Evolutionary conservation across 164 flowering plant genomes (phyloP).

Genomic region (Sedum album): DNA sequence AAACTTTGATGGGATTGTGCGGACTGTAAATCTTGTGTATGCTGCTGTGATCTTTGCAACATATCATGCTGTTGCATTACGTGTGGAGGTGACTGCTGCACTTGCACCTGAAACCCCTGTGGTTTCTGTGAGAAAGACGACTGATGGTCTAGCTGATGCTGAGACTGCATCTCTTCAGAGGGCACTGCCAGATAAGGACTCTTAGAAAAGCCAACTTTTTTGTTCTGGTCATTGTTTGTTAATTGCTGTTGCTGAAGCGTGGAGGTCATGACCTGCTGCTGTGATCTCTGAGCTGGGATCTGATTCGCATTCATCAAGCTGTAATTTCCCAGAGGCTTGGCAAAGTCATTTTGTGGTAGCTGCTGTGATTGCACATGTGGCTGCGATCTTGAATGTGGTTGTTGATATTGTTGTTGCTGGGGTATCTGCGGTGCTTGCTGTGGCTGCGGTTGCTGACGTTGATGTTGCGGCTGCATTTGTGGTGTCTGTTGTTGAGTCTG

Average conservation of each 20-base stretch:
- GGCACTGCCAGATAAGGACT: slow-evolving; percentile 28
- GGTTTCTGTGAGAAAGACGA: slow-evolving; percentile 36
- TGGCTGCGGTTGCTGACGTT: slow-evolving; percentile 10
- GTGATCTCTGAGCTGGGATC: slow-evolving; percentile 35
- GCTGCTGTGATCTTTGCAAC: slow-evolving; percentile 30
- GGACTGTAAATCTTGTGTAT: slow-evolving; percentile 27
- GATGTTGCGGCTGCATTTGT: slow-evolving; percentile 9
- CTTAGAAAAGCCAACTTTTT: slow-evolving; percentile 30
- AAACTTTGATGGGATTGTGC: slow-evolving; percentile 27
- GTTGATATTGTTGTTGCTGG: slow-evolving; percentile 24
- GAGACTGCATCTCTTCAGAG: slow-evolving; percentile 58
- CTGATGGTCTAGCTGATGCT: slow-evolving; percentile 53
- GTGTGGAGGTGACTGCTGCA: slow-evolving; percentile 43
- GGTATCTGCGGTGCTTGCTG: slow-evolving; percentile 19
- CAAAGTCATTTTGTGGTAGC: slow-evolving; percentile 24
- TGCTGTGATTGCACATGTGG: slow-evolving; percentile 19
- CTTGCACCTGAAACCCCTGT: slow-evolving; percentile 44
- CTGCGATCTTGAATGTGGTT: slow-evolving; percentile 2
- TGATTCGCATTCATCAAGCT: slow-evolving; percentile 31
- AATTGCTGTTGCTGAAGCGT: slow-evolving; percentile 62
- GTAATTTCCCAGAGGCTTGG: slow-evolving; percentile 22
- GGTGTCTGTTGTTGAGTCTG: slow-evolving; percentile 19
- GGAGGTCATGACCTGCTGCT: slow-evolving; percentile 33
- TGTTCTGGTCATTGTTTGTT: slow-evolving; percentile 28
- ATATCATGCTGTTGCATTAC: slow-evolving; percentile 29